Evolutionary conservation across 208 protist species (phyloP), one percentile per base, ranked within the genome.

Genomic region (Trypanosoma grayi): DNA sequence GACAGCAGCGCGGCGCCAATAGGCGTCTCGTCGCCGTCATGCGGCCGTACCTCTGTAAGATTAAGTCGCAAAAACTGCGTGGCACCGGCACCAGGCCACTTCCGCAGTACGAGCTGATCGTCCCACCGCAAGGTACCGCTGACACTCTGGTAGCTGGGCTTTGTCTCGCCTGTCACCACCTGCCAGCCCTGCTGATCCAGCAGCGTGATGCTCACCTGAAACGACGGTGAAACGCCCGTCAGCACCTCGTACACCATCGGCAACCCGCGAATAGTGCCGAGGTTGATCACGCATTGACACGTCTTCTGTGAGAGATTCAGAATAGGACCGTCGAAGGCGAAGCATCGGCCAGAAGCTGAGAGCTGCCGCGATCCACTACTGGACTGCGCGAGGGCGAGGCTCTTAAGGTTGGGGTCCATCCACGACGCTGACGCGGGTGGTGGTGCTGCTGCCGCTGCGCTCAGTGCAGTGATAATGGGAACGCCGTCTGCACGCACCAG

Each of bases 21-120:
- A 7, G 88, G 88, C 11, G 83, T 92, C 46, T 87, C 81, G 53
- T 95, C 88, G 24, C 85, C 88, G 60, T 95, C 88, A 20, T 75
- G 64, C 8, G 81, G 74, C 0, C 83, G 73, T 20, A 95, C 88
- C 65, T 95, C 85, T n/a, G 74, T 91, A 37, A 95, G 75, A 48
- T 95, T 90, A 18, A 95, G 73, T n/a, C 88, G 88, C 51, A 86
- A 55, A 73, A 92, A 95, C 75, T 95, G 88, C 22, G 77, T 77
- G n/a, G 70, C 68, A 27, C 53, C 68, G 37, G 88, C 88, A 3
- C 88, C 88, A 11, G 88, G 88, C 85, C 85, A 92, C 69, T 95
- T 95, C 28, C 76, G 78, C 56, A 95, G 64, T 11, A 88, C 81
- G 33, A 95, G 76, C 57, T 90, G 59, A 71, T 95, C 85, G 31